These are phyloP conservation scores for Alternaria rosae DNA, from an alignment of 2,329 filamentous ascomycete genomes.

Conservation along the genomic window DNA sequence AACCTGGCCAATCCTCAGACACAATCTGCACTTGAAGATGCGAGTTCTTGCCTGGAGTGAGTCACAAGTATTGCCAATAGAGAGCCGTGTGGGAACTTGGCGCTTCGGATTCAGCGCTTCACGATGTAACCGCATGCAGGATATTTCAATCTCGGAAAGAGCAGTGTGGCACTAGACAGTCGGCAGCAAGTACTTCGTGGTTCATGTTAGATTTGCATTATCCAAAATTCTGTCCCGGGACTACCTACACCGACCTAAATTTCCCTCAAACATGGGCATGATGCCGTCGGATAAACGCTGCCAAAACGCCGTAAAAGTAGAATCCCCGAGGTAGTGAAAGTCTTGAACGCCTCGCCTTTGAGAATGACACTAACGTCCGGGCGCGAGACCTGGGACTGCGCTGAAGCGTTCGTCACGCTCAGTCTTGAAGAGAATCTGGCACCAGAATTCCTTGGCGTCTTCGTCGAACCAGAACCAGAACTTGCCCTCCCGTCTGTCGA, in stretches of 20 bases:
- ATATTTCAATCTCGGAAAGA: not conserved
- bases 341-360: not conserved
- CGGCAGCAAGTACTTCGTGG: conserved; percentile 6
- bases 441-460: conserved; percentile 96
- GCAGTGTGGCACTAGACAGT: not conserved
- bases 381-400: conserved; percentile 70
- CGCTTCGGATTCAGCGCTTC: not conserved
- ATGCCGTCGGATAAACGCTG: conserved; percentile 20
- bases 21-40: not conserved
- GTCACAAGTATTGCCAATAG: not conserved
- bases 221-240: conserved; percentile 14
- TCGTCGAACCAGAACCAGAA: conserved; percentile 97
- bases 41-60: conserved; percentile 1
- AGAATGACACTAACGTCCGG: conserved; percentile 40
- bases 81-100: not conserved
- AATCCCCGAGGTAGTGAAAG: not conserved
- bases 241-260: conserved; percentile 32
- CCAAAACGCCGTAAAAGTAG: conserved; percentile 5
- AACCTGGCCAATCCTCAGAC: not conserved
- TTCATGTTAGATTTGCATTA: conserved; percentile 22
- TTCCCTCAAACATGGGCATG: not conserved
- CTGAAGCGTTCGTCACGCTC: conserved; percentile 91
- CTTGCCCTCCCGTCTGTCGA: conserved; percentile 85
- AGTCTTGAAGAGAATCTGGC: conserved; percentile 98
- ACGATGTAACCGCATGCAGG: not conserved